Evolutionary conservation across 495 filamentous ascomycete species (phyloP).

Genomic region (Articulospora tetracladia): DNA sequence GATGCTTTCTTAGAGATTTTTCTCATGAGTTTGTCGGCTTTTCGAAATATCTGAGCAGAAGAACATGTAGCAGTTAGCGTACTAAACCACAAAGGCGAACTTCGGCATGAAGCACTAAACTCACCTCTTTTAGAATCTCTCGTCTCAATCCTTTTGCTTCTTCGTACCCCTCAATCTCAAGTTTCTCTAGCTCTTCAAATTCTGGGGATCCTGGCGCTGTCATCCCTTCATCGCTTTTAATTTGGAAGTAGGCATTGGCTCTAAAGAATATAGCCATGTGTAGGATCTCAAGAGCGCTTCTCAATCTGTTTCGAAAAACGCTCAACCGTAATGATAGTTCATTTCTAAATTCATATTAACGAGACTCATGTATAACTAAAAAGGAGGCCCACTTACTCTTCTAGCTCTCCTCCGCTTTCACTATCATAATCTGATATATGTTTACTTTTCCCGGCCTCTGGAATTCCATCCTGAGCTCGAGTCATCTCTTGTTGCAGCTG

Average conservation of each 20-base stretch:
- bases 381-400: conserved; percentile 25
- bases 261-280: conserved; percentile 83
- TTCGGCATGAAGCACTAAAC: neutral
- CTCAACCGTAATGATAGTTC: conserved; percentile 38
- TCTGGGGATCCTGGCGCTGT: conserved; percentile 61
- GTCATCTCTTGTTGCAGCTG: conserved; percentile 40
- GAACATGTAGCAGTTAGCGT: neutral
- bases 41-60: conserved; percentile 16
- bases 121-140: conserved; percentile 60
- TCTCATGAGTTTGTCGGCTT: conserved; percentile 38
- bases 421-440: conserved; percentile 22
- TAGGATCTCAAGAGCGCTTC: conserved; percentile 70
- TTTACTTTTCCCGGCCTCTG: neutral
- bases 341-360: conserved; percentile 17
- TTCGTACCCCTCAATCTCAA: conserved; percentile 72
- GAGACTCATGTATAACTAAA: neutral
- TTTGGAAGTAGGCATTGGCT: conserved; percentile 77
- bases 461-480: conserved; percentile 10
- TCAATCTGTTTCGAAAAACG: conserved; percentile 61
- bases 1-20: conserved; percentile 42
- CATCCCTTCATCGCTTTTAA: conserved; percentile 63
- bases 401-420: conserved; percentile 36
- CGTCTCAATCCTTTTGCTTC: conserved; percentile 69
- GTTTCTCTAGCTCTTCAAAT: conserved; percentile 59
- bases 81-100: neutral